Conservation (phyloP, 192 early-diverging fungal genomes). For the Helicostylum pulchrum region DNA sequence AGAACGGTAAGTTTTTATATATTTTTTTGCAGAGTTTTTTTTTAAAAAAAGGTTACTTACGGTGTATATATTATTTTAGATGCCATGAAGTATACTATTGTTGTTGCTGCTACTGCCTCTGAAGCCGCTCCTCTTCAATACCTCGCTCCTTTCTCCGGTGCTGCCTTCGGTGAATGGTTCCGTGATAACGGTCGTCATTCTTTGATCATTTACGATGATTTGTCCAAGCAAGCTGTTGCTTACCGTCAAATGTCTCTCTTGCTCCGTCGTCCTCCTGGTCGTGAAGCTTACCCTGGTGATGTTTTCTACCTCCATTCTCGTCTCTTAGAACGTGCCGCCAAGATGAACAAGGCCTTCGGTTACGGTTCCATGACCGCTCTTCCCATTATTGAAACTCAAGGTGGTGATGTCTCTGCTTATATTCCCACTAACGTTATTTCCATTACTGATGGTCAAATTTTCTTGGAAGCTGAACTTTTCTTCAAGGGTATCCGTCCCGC, state of each 20-base stretch:
- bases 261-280: constrained; percentile 99
- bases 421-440: constrained; percentile 99
- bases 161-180: constrained; percentile 98
- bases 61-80: constrained; percentile 23
- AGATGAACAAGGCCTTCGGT: constrained; percentile 97
- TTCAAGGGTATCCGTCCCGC: constrained; percentile 99
- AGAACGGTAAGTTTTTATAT: constrained; percentile 55
- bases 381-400: constrained; percentile 99
- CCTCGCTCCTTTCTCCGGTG: constrained; percentile 97
- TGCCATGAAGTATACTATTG: constrained; percentile 97
- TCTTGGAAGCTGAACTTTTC: constrained; percentile 99
- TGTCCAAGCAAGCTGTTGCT: constrained; percentile 99
- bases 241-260: constrained; percentile 99
- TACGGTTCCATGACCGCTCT: constrained; percentile 97
- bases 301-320: constrained; percentile 99
- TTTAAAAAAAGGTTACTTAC: too few relatives aligned
- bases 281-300: constrained; percentile 99
- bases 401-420: constrained; percentile 99
- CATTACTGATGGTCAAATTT: constrained; percentile 99
- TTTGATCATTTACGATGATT: constrained; percentile 99
- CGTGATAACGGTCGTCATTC: constrained; percentile 98
- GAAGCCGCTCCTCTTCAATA: constrained; percentile 99
- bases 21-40: too few relatives aligned
- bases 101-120: constrained; percentile 98
- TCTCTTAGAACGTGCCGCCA: constrained; percentile 98